Percentiles rank a stretch among this genome's conserved stretches.
These are phyloP conservation scores for Vigna angularis DNA, from an alignment of 306 rosid species.

Conservation along the genomic window DNA sequence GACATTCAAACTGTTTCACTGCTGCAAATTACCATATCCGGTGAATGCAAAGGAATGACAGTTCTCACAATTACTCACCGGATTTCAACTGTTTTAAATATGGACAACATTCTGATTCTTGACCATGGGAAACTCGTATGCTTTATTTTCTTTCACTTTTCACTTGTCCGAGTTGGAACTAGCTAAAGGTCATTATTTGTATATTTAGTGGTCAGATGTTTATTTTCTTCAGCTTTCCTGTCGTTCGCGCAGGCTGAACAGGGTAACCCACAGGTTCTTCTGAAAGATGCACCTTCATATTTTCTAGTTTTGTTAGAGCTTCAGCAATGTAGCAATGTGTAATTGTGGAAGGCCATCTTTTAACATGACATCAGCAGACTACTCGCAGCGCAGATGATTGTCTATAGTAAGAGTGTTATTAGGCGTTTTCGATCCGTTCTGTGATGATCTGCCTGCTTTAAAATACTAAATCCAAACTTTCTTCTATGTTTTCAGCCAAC, in stretches of 20 bases:
- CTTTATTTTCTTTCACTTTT: conserved; percentile 31
- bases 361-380: not conserved
- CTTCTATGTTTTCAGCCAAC: not conserved
- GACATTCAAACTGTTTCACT: conserved; percentile 86
- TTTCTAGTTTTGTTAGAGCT: conserved; percentile 79
- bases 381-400: not conserved
- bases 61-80: conserved; percentile 94
- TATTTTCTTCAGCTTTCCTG: not conserved
- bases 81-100: conserved; percentile 80
- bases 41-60: conserved; percentile 82
- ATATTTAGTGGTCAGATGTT: too few species aligned
- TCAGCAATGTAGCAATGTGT: conserved; percentile 59
- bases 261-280: conserved; percentile 81
- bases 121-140: conserved; percentile 87
- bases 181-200: too few species aligned
- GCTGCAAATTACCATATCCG: conserved; percentile 75
- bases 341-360: not conserved
- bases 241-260: conserved; percentile 64
- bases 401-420: conserved; percentile 3
- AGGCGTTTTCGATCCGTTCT: conserved; percentile 14
- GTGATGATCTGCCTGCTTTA: conserved; percentile 21
- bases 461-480: conserved; percentile 29
- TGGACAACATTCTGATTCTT: conserved; percentile 83
- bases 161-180: not conserved
- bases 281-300: conserved; percentile 62